Evolutionary conservation across 441 rosid species (phyloP).

Genomic region (Euphorbia celastroides): DNA sequence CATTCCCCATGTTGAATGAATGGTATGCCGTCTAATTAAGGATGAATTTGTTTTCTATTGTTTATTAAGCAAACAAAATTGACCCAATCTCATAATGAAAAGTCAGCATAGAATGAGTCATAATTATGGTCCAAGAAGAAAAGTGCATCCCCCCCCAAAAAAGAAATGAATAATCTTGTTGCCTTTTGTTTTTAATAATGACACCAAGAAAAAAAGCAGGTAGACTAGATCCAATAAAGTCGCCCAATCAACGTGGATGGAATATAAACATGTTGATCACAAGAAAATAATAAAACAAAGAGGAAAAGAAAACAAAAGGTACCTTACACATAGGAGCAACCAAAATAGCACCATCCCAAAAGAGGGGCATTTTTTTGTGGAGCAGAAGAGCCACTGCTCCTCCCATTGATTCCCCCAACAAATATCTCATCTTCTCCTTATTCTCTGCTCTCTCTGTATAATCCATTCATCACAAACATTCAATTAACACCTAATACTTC

Average conservation of each 20-base stretch:
- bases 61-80: too few species aligned
- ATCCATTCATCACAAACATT: too few species aligned
- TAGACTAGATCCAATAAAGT: conserved; percentile 7
- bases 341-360: conserved; percentile 80
- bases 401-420: conserved; percentile 91
- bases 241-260: background rate
- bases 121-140: background rate
- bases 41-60: too few species aligned
- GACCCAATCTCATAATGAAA: background rate
- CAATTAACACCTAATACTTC: too few species aligned
- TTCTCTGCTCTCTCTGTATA: conserved; percentile 47
- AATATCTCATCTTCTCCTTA: conserved; percentile 55
- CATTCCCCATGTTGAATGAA: background rate
- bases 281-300: background rate
- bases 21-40: background rate
- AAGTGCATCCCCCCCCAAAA: background rate
- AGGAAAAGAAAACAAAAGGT: background rate
- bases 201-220: background rate
- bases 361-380: conserved; percentile 52
- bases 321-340: conserved; percentile 98
- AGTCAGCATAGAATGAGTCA: background rate
- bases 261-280: background rate
- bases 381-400: conserved; percentile 64
- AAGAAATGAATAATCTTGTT: background rate
- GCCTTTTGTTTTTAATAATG: background rate